These are phyloP conservation scores for Artemisia argyi DNA, from an alignment of 129 eudicot species.

Conservation along the genomic window DNA sequence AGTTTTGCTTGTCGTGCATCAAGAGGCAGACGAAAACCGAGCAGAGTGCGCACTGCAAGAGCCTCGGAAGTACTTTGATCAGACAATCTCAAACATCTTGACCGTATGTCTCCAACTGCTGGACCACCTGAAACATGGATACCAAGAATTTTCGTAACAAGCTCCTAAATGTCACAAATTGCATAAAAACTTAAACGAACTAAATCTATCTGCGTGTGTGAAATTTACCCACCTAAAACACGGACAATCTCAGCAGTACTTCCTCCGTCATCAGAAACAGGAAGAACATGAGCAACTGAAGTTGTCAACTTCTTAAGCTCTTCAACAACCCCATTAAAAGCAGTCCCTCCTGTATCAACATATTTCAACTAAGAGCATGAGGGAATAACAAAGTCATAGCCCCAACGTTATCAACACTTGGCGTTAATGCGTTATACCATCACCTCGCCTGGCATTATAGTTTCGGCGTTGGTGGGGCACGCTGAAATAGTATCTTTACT, in stretches of 20 bases:
- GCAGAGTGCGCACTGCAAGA: conserved; percentile 82
- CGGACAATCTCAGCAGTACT: conserved; percentile 99
- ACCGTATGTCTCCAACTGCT: conserved; percentile 98
- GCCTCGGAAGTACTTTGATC: conserved; percentile 94
- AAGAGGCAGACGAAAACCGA: conserved; percentile 85
- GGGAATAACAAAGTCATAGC: too few species aligned
- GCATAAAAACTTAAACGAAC: neutral
- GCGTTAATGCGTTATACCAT: too few species aligned
- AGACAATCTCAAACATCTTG: conserved; percentile 88
- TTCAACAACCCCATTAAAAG: conserved; percentile 95
- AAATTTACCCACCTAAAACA: conserved; percentile 64
- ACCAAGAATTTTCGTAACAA: conserved; percentile 10
- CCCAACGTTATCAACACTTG: too few species aligned
- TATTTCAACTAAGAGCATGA: too few species aligned
- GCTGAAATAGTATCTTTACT: too few species aligned
- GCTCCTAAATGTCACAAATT: neutral
- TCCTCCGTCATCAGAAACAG: conserved; percentile 99
- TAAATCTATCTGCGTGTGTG: too few species aligned
- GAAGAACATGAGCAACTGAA: conserved; percentile 89
- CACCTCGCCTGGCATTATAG: too few species aligned
- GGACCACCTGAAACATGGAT: conserved; percentile 75
- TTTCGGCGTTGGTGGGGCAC: too few species aligned
- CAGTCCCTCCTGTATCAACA: conserved; percentile 72
- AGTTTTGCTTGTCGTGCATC: conserved; percentile 71
- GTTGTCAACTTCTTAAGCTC: conserved; percentile 90